Percentiles rank a stretch among this genome's conserved stretches.
Evolutionary conservation across 768 basidiomycete genomes (phyloP).

Genomic region (Rhodocollybia butyracea): DNA sequence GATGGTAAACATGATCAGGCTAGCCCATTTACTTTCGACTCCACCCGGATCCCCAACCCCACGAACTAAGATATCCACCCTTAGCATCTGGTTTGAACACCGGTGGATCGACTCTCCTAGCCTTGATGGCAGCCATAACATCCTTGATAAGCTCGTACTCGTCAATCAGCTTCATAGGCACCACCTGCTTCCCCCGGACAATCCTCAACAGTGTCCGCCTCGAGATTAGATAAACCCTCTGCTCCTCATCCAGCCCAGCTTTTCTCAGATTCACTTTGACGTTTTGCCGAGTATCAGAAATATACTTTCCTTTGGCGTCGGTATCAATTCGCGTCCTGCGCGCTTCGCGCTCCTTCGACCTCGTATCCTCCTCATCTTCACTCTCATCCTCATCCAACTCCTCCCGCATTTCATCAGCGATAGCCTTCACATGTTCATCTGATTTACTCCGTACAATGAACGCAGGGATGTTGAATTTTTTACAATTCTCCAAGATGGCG

Average conservation of each 20-base stretch:
- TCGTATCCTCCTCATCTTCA: not conserved
- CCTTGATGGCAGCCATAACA: constrained; percentile 5
- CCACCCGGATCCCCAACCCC: not conserved
- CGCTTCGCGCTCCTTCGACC: not conserved
- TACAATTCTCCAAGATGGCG: constrained; percentile 27
- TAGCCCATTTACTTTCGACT: not conserved
- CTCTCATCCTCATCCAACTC: constrained; percentile 1
- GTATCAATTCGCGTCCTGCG: not conserved
- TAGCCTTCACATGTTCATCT: constrained; percentile 14
- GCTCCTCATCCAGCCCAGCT: not conserved
- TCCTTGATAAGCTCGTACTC: constrained; percentile 2
- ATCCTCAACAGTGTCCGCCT: constrained; percentile 1
- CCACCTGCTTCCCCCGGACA: constrained; percentile 1
- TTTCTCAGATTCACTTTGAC: not conserved
- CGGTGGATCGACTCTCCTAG: not conserved
- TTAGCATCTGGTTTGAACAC: not conserved
- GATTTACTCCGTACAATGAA: constrained; percentile 35
- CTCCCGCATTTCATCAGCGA: constrained; percentile 2
- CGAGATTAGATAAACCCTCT: constrained; percentile 2
- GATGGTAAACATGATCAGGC: no score
- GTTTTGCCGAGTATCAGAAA: not conserved
- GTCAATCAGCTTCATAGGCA: not conserved
- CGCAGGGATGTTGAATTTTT: constrained; percentile 27
- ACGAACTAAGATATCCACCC: not conserved
- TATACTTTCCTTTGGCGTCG: not conserved